Percentiles rank a stretch among this genome's conserved stretches.
phyloP scores from a whole-genome alignment of 768 basidiomycete genomes.

The Trametes coccinea region DNA sequence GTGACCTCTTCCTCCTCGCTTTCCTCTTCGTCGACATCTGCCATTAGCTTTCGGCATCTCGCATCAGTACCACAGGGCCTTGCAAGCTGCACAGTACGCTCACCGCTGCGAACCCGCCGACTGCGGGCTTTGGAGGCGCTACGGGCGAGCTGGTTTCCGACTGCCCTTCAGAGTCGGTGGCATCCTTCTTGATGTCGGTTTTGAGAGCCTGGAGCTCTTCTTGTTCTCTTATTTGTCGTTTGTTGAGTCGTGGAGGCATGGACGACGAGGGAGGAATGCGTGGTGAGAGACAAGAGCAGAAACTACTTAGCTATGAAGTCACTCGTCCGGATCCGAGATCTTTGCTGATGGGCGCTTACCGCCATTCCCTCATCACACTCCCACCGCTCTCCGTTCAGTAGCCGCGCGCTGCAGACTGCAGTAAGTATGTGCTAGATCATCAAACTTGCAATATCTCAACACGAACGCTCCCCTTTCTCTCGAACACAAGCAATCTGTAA shows the following conservation, averaged over 20 bases:
- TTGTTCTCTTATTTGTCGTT: constrained; percentile 82
- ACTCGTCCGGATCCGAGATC: neutral
- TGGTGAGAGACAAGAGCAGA: neutral
- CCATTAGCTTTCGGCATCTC: constrained; percentile 14
- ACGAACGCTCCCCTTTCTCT: no score
- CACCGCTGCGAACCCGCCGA: constrained; percentile 28
- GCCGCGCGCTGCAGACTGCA: neutral
- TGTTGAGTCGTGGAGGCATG: constrained; percentile 78
- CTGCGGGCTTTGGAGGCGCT: constrained; percentile 23
- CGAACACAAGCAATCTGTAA: no score
- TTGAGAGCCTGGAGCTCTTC: constrained; percentile 72
- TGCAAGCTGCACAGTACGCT: neutral
- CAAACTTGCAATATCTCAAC: no score
- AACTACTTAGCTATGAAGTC: constrained; percentile 1
- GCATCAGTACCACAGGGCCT: no score
- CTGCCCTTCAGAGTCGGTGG: constrained; percentile 39
- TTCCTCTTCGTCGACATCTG: constrained; percentile 4
- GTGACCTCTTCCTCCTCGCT: constrained; percentile 17
- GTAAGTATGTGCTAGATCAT: no score
- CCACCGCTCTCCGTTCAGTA: neutral
- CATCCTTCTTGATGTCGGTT: constrained; percentile 31
- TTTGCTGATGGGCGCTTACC: neutral
- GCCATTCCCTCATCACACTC: neutral
- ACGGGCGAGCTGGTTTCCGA: constrained; percentile 34
- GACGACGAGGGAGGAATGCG: neutral